Evolutionary conservation across 1,139 yeast genomes (phyloP).

Genomic region (Zygoascus hellenicus): DNA sequence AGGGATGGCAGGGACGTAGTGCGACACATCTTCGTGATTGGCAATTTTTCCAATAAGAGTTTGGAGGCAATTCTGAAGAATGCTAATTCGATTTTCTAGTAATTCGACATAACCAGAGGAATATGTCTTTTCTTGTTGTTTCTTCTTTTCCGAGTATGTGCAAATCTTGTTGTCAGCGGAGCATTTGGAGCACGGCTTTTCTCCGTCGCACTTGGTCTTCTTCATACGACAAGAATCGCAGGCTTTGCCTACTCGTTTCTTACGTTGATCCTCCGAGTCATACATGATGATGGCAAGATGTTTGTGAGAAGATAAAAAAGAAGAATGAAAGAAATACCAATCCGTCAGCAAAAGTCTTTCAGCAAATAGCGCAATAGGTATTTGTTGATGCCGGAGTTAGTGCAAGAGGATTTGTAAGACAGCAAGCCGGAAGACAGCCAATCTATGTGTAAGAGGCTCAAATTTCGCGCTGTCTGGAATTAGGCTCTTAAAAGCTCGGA

Average conservation of each 20-base stretch:
- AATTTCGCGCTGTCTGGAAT: no score
- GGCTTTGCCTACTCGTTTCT: constrained; percentile 74
- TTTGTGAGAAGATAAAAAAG: not conserved
- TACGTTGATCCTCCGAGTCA: constrained; percentile 31
- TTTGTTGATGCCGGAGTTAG: no score
- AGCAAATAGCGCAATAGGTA: no score
- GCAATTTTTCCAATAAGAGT: constrained; percentile 38
- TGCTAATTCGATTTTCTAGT: constrained; percentile 59
- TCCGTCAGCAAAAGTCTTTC: no score
- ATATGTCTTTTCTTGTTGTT: constrained; percentile 53
- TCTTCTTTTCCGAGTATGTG: constrained; percentile 65
- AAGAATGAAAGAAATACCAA: not conserved
- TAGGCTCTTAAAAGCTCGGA: no score
- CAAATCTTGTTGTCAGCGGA: constrained; percentile 66
- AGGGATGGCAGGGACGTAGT: constrained; percentile 19
- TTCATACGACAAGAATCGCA: constrained; percentile 70
- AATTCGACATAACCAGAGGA: constrained; percentile 66
- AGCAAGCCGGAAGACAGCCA: no score
- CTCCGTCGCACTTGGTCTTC: constrained; percentile 58
- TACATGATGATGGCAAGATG: not conserved
- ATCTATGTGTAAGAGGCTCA: no score
- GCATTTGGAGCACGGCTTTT: constrained; percentile 69
- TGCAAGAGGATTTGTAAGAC: no score
- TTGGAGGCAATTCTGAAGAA: constrained; percentile 51
- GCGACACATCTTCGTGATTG: constrained; percentile 26